Percentiles rank a stretch among this genome's conserved stretches.
phyloP scores from a whole-genome alignment of 805 yeast species.

The Candida maesae region DNA sequence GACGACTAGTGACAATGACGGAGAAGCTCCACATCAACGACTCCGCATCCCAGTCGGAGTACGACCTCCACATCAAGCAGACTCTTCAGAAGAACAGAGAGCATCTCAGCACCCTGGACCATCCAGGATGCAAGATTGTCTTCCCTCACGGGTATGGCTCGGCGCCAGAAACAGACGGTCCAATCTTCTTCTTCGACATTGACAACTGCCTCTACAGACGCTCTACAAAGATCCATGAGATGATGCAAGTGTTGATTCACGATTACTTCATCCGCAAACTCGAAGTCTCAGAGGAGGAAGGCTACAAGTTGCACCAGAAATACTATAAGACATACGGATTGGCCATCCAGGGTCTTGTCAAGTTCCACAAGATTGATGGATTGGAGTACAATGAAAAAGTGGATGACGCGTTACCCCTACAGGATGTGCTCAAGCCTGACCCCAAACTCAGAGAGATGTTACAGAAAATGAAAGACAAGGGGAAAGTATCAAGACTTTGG shows the following conservation, averaged over 20 bases:
- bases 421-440: constrained; percentile 67
- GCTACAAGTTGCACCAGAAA: constrained; percentile 61
- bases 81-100: constrained; percentile 27
- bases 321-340: constrained; percentile 88
- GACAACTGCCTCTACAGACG: constrained; percentile 87
- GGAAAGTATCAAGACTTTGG: constrained; percentile 75
- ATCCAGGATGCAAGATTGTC: constrained; percentile 32
- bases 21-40: constrained; percentile 7
- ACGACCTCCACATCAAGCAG: constrained; percentile 14
- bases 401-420: constrained; percentile 89
- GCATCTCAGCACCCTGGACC: constrained; percentile 30
- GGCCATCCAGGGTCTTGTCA: constrained; percentile 84
- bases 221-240: constrained; percentile 70
- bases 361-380: constrained; percentile 70
- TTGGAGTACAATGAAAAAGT: constrained; percentile 83
- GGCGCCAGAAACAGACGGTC: constrained; percentile 29
- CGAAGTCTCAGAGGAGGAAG: constrained; percentile 64
- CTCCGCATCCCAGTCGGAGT: constrained; percentile 12
- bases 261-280: constrained; percentile 69
- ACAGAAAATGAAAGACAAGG: constrained; percentile 35
- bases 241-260: constrained; percentile 86
- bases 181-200: constrained; percentile 79
- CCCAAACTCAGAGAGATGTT: constrained; percentile 49
- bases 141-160: constrained; percentile 27
- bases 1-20: not conserved